These are phyloP conservation scores for Marchantia polymorpha DNA, from an alignment of 225 moss, liverwort and hornwort species.

Conservation along the genomic window DNA sequence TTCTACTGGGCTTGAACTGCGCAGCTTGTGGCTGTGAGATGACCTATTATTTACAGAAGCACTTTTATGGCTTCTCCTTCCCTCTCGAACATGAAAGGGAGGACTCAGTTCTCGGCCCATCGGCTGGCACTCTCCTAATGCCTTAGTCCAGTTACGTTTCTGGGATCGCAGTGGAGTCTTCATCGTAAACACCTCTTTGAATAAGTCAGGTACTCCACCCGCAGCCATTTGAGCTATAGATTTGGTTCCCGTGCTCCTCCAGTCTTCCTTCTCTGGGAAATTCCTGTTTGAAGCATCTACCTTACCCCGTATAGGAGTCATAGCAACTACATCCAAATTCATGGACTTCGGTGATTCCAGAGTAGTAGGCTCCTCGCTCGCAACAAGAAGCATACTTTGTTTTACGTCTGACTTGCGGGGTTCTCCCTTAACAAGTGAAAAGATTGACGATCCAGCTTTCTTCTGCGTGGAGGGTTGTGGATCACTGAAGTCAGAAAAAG, in stretches of 20 bases:
- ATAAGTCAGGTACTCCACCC: not conserved
- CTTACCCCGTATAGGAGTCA: not conserved
- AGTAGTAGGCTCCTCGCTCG: not conserved
- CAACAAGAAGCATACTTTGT: not conserved
- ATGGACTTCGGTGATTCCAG: not conserved
- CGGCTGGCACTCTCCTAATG: not conserved
- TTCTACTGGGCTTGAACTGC: not conserved
- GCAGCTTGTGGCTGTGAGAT: no score
- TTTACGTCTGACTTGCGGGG: not conserved
- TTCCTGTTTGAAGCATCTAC: not conserved
- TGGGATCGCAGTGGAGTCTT: slow-evolving; percentile 11
- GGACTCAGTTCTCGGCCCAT: not conserved
- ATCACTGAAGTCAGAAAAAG: not conserved
- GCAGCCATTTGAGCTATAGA: not conserved
- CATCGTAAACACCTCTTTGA: slow-evolving; percentile 8
- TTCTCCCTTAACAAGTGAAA: not conserved
- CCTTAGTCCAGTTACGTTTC: slow-evolving; percentile 5
- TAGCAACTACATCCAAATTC: not conserved
- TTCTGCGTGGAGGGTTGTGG: not conserved
- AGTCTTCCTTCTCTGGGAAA: no score
- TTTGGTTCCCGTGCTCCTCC: not conserved
- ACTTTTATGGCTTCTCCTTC: slow-evolving; percentile 5
- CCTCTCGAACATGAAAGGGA: not conserved
- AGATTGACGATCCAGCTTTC: not conserved
- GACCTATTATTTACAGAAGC: not conserved